A percentile compares a stretch with the other conserved stretches of the same genome.
These are phyloP conservation scores for Ceratonia siliqua DNA, from an alignment of 306 rosid genomes.

Conservation along the genomic window DNA sequence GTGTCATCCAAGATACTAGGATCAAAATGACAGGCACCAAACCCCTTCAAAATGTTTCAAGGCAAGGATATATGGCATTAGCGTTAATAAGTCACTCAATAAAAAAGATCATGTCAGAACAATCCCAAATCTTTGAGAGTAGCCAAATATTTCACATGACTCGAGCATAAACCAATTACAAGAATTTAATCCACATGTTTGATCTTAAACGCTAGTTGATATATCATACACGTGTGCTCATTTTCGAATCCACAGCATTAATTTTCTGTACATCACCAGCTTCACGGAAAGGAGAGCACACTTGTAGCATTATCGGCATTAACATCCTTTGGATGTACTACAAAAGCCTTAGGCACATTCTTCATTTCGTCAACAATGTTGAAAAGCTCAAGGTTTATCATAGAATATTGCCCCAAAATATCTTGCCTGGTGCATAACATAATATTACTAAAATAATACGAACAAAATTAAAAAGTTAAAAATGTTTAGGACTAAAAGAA, in stretches of 20 bases:
- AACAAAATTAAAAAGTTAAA: no score
- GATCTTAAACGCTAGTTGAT: not conserved
- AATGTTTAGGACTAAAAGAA: not conserved
- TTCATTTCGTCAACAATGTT: conserved; percentile 88
- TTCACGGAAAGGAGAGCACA: conserved; percentile 27
- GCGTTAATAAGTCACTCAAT: not conserved
- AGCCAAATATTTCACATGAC: not conserved
- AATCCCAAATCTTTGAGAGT: not conserved
- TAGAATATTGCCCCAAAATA: conserved; percentile 83
- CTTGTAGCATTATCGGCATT: conserved; percentile 80
- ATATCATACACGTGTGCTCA: no score
- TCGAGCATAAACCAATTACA: not conserved
- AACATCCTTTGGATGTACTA: conserved; percentile 79
- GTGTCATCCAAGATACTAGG: no score
- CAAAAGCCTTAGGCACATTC: conserved; percentile 84
- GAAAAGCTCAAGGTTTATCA: conserved; percentile 93
- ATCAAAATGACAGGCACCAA: no score
- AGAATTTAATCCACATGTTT: not conserved
- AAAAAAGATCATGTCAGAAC: not conserved
- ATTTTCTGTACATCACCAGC: not conserved
- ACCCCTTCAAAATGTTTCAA: not conserved
- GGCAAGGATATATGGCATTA: not conserved
- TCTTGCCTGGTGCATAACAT: conserved; percentile 61
- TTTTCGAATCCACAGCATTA: not conserved
- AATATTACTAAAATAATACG: no score